Evolutionary conservation across 805 yeast genomes (phyloP), one percentile per base, ranked within the genome.

Genomic region (Debaryomyces castellii): DNA sequence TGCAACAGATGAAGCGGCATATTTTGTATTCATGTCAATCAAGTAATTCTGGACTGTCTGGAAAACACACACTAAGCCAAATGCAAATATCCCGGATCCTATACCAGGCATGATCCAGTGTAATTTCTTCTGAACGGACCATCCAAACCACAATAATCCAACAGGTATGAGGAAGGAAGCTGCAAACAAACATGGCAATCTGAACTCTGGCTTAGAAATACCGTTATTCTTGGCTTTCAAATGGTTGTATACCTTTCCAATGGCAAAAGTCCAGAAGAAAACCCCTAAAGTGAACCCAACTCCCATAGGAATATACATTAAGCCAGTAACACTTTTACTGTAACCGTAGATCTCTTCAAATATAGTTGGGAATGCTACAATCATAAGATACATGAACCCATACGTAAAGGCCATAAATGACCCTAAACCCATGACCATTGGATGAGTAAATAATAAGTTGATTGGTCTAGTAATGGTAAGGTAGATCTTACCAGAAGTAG

Each of bases 301-400:
- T 4, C 74, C 75, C 66, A 69, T 60, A 9, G 74, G 67, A 25
- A 66, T 46, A 45, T 62, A 70, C 74, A 70, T 69, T 17, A 70
- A 57, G 3, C 74, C 71, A 10, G 65, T 53, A 5, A 59, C 54
- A 10, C 63, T 60, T 18, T 58, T 61, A n/a, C 52, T 47, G 47
- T 64, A 68, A 1, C 71, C 72, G 46, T 70, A 70, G 5, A 53
- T 51, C 1, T 58, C 53, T 14, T 54, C 46, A 45, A 56, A 70
- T 1, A 70, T 64, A 8, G 55, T 46, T 2, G 73, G 75, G 49
- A 67, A 69, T 2, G 74, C 64, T 8, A 67, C 67, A 38, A 70
- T 60, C 73, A 70, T 66, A 46, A 69, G 51, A 50, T 70, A 70
- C 65, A 70, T 59, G 47, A 69, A 67, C n/a, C 73, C 73, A 47